A percentile compares a stretch with the other conserved stretches of the same genome.
Evolutionary conservation across 805 yeast genomes (phyloP).

Genomic region (Ogataea trehaloabstinens): DNA sequence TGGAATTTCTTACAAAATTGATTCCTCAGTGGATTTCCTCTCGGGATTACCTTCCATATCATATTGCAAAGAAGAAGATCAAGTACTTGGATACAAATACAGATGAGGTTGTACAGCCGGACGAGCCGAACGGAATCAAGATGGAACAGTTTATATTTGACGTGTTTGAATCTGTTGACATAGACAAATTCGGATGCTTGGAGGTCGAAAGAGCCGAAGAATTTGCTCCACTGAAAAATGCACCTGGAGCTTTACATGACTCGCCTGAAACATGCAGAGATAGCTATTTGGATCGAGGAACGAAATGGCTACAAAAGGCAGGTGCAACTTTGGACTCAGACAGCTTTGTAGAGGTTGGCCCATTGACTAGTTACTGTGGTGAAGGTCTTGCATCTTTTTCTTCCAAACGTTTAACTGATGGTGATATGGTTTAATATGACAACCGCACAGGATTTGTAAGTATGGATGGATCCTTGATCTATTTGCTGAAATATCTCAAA

Average conservation of each 20-base stretch:
- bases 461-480: too few relatives aligned
- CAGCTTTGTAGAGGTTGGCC: conserved; percentile 70
- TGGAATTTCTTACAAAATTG: conserved; percentile 58
- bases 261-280: conserved; percentile 78
- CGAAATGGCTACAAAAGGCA: conserved; percentile 62
- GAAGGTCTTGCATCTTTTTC: conserved; percentile 56
- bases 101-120: conserved; percentile 56
- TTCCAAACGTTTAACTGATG: conserved; percentile 2
- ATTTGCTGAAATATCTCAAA: too few relatives aligned
- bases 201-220: conserved; percentile 86
- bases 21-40: conserved; percentile 71
- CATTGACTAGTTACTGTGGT: conserved; percentile 70
- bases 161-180: conserved; percentile 76
- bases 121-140: conserved; percentile 84
- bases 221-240: conserved; percentile 93
- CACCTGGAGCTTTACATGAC: conserved; percentile 76
- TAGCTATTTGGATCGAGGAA: conserved; percentile 63
- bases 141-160: conserved; percentile 97
- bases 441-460: too few relatives aligned
- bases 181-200: conserved; percentile 78
- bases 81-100: conserved; percentile 44
- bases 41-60: conserved; percentile 78
- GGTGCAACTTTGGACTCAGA: conserved; percentile 19
- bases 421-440: conserved; percentile 13
- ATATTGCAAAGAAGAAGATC: conserved; percentile 90